Evolutionary conservation across 305 asterid species (phyloP).

Genomic region (Withania somnifera): DNA sequence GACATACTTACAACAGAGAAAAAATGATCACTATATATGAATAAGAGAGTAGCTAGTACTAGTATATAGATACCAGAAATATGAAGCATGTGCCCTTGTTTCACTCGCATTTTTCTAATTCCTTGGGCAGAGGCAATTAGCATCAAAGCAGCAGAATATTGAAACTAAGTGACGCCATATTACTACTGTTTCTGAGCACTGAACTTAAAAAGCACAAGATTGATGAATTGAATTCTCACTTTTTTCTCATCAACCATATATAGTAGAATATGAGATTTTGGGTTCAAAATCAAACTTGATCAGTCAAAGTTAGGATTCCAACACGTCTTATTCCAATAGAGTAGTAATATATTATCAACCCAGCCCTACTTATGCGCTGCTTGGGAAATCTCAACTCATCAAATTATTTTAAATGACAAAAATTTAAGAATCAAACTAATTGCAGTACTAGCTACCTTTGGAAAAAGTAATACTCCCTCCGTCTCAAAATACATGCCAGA

Average conservation of each 20-base stretch:
- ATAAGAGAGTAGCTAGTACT: no score
- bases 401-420: not conserved
- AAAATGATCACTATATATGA: no score
- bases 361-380: constrained; percentile 23
- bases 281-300: constrained; percentile 15
- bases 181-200: constrained; percentile 16
- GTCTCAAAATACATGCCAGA: no score
- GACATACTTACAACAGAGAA: no score
- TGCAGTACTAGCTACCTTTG: not conserved
- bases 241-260: constrained; percentile 5
- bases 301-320: constrained; percentile 52
- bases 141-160: constrained; percentile 17
- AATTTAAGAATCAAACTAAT: not conserved
- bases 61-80: no score
- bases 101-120: constrained; percentile 6
- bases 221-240: not conserved
- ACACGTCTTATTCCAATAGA: constrained; percentile 10
- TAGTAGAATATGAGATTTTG: no score
- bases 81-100: not conserved
- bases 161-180: constrained; percentile 21
- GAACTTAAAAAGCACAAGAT: not conserved
- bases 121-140: not conserved
- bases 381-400: constrained; percentile 44
- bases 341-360: no score
- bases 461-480: not conserved